Evolutionary conservation across 345 rosid species (phyloP), one percentile per base, ranked within the genome.

Genomic region (Erucastrum elatum): DNA sequence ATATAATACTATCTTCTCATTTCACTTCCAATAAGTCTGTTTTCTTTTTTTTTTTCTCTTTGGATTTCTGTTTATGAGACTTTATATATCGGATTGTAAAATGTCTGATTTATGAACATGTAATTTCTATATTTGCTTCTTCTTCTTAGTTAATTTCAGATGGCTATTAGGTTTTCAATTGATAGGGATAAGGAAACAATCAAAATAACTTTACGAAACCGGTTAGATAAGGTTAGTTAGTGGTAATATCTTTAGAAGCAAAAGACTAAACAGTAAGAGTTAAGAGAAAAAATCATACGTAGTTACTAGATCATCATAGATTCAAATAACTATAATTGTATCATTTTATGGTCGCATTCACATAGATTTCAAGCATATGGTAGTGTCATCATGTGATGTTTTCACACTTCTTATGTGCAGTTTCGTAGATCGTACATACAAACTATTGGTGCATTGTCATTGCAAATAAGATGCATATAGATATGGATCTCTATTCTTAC

Each of bases 21-120:
- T 60, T 73, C 75, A 7, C 68, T 74, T 62, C 46, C 69, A 46
- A 46, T 74, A 51, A 51, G 56, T 51, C 15, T 51, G 34, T 79
- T n/a, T 67, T 44, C 68, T 64, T 51, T 67, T 44, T 73, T 64
- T 51, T 49, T 8, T 68, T 21, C 10, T 53, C 13, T 75, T 39
- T 68, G 15, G n/a, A 37, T 37, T 67, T 77, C 61, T 78, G 68
- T 72, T 72, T 61, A 15, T 61, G 67, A 67, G 70, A 67, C 65
- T 73, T 61, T 41, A 8, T 49, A 21, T 73, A 27, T 67, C 70
- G 59, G 65, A 73, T 60, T 73, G 30, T 73, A 58, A 67, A 73
- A 73, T 68, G 65, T 79, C 78, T 79, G 78, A 73, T 73, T 15
- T 46, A 79, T 79, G 65, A 79, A 79, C 74, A 33, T 79, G 78